phyloP scores from a whole-genome alignment of 805 yeast species.

The Nakazawaea pomicola region DNA sequence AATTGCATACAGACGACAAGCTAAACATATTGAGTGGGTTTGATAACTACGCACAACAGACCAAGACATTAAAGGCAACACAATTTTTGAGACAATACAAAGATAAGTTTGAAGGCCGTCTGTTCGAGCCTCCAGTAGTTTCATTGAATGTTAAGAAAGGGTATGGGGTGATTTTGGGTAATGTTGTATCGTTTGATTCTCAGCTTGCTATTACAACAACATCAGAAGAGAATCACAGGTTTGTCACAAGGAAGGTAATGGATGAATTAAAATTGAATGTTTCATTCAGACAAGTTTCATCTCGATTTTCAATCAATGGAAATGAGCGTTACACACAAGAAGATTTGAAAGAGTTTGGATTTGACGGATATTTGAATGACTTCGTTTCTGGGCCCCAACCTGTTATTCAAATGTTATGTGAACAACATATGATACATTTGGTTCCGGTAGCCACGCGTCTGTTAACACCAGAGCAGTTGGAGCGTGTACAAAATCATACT shows the following conservation, averaged over 20 bases:
- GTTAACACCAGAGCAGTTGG: slow-evolving; percentile 34
- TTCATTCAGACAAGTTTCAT: slow-evolving; percentile 47
- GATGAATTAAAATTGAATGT: slow-evolving; percentile 37
- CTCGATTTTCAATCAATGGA: slow-evolving; percentile 12
- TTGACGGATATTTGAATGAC: slow-evolving; percentile 77
- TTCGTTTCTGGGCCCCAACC: slow-evolving; percentile 65
- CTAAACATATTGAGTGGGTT: slow-evolving; percentile 37
- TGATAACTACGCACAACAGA: slow-evolving; percentile 24
- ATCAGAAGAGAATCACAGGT: slow-evolving; percentile 42
- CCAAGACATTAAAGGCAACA: slow-evolving; percentile 34
- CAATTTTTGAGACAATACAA: slow-evolving; percentile 34
- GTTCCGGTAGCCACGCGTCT: slow-evolving; percentile 61
- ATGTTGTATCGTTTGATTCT: slow-evolving; percentile 48
- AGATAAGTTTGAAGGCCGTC: slow-evolving; percentile 31
- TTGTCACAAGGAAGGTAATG: slow-evolving; percentile 37
- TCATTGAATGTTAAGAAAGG: slow-evolving; percentile 46
- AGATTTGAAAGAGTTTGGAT: slow-evolving; percentile 48
- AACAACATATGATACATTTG: slow-evolving; percentile 39
- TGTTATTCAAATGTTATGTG: slow-evolving; percentile 70
- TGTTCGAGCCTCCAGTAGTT: slow-evolving; percentile 73
- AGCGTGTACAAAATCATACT: slow-evolving; percentile 27
- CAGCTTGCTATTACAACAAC: slow-evolving; percentile 61
- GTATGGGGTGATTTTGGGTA: slow-evolving; percentile 53
- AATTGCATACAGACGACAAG: slow-evolving; percentile 43
- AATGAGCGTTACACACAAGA: slow-evolving; percentile 18